Evolutionary conservation across 176 grass and related monocot genomes (phyloP), one percentile per base, ranked within the genome.

Genomic region (Musa troglodytarum): DNA sequence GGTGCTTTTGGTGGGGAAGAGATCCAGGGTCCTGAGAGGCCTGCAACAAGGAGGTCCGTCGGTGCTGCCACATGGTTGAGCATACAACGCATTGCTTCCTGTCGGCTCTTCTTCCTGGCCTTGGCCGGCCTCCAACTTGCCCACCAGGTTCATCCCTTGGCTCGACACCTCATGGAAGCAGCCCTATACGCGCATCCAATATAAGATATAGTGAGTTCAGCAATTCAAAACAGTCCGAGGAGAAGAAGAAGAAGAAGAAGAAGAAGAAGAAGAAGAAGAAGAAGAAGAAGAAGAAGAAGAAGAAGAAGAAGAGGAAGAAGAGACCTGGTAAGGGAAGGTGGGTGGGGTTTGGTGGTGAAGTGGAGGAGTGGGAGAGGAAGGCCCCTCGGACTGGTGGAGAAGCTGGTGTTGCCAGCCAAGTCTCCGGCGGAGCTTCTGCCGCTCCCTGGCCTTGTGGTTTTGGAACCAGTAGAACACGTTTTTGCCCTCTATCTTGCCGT

Each of bases 381-480:
- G 54, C 52, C 11, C 71, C 12, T 66, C 57, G 20, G 57, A 20
- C 57, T 22, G 68, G 57, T 61, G 9, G 17, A 61, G 57, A 8
- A 61, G 15, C 15, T 61, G 57, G 57, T 61, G n/a, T 6, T 61
- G 57, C 17, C 57, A n/a, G 57, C 57, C 57, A n/a, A 61, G 57
- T 9, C 57, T 20, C 57, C 57, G 57, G 57, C 57, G 57, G 57
- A 61, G 57, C 17, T n/a, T 61, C 57, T 61, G 57, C 5, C 57
- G 57, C 57, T 61, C 57, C 57, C 57, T 61, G 57, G 92, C 92
- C 82, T 96, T 96, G 84, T 96, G 92, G 82, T 96, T 96, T 74
- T 96, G 92, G 68, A 96, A 96, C 89, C 92, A 96, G 80, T 96
- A 96, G 80, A 96, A 96, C 52, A 96, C 92, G 63, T 96, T 96